phyloP scores from a whole-genome alignment of 2,329 filamentous ascomycete genomes.

The Aspergillus arachidicola region DNA sequence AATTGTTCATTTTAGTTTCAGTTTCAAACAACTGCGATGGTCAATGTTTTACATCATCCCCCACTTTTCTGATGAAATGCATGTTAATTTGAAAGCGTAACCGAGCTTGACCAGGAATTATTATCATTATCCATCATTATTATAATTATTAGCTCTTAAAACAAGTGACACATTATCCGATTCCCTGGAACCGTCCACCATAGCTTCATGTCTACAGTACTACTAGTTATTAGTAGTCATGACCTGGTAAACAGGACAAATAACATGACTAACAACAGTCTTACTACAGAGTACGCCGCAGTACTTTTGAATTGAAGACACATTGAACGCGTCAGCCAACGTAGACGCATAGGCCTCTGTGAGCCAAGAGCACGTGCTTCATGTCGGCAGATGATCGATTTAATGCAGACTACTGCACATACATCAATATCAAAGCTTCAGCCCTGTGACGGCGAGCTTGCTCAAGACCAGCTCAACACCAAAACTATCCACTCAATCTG shows the following conservation, averaged over 20 bases:
- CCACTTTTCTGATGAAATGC: slow-evolving; percentile 13
- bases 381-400: not conserved
- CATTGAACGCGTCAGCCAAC: slow-evolving; percentile 2
- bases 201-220: not conserved
- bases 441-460: slow-evolving; percentile 8
- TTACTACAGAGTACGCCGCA: not conserved
- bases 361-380: slow-evolving; percentile 4
- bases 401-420: not conserved
- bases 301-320: not conserved
- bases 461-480: not conserved
- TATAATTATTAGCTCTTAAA: not conserved
- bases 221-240: not conserved
- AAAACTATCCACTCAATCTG: slow-evolving; percentile 6
- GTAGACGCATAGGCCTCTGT: not conserved
- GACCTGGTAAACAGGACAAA: not conserved
- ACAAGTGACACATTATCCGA: not conserved
- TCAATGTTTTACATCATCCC: slow-evolving; percentile 18
- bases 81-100: not conserved
- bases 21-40: slow-evolving; percentile 1
- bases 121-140: not conserved
- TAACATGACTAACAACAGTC: not conserved
- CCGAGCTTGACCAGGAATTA: not conserved
- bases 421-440: slow-evolving; percentile 11
- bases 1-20: not conserved
- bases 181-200: not conserved